phyloP scores from a whole-genome alignment of 2,329 filamentous ascomycete species.

The Nemania bipapillata region DNA sequence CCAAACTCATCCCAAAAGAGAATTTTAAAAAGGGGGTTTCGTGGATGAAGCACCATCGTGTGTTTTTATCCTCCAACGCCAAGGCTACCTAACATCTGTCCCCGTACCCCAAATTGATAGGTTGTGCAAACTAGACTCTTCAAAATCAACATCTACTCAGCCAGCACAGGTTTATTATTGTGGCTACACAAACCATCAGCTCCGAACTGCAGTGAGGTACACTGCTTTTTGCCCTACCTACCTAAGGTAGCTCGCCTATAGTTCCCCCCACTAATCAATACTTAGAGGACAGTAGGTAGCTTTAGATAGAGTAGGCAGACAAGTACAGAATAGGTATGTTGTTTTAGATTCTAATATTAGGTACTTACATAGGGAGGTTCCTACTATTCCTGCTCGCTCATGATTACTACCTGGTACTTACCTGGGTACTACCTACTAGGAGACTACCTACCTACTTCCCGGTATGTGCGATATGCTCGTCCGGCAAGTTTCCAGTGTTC shows the following conservation, averaged over 20 bases:
- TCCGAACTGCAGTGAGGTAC: neutral
- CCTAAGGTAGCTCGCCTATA: neutral
- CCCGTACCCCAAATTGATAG: neutral
- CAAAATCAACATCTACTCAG: neutral
- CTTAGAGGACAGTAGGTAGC: neutral
- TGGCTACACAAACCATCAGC: neutral
- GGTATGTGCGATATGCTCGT: neutral
- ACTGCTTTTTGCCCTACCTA: neutral
- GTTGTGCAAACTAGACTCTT: neutral
- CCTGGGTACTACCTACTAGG: neutral
- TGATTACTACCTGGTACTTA: neutral
- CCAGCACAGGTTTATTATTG: neutral
- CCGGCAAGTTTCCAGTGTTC: no score
- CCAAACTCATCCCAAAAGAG: slow-evolving; percentile 33
- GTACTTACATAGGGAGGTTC: no score
- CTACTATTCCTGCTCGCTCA: neutral
- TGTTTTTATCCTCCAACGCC: slow-evolving; percentile 36
- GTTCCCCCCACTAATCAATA: neutral
- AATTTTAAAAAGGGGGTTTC: slow-evolving; percentile 32
- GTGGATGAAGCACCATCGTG: neutral
- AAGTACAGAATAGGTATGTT: neutral
- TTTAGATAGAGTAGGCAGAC: no score
- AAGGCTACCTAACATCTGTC: neutral
- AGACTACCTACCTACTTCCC: neutral
- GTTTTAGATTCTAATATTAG: neutral